Evolutionary conservation across 2,329 filamentous ascomycete species (phyloP), one percentile per base, ranked within the genome.

Genomic region (Penicillium sp.): DNA sequence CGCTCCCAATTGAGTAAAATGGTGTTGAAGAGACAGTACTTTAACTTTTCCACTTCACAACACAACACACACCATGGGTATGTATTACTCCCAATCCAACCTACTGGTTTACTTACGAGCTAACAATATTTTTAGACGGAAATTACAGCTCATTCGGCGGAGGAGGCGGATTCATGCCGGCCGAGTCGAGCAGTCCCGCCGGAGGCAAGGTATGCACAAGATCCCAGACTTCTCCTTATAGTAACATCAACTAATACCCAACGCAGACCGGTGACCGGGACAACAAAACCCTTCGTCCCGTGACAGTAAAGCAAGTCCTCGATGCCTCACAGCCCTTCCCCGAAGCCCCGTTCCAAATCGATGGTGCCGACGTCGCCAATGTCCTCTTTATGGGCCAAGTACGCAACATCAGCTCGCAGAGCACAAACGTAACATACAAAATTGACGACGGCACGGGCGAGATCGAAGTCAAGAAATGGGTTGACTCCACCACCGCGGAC

Each of bases 401-500:
- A 66, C 90, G 91, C 72, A 87, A 87, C 75, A 86, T 97, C 75
- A 89, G 85, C 70, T 83, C 84, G n/a, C 91, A 96, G 77, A 84
- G 88, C 38, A 97, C 93, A 63, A 95, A 96, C 77, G 86, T 91
- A 64, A 96, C 90, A 43, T 96, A 95, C 82, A 89, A 88, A 68
- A 80, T 99, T 67, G 94, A 99, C 76, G 94, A 99, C 75, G 94
- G 94, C 72, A 99, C 95, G 1, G 92, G 91, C 57, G 82, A 87
- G 59, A 88, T 97, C 66, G 95, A 99, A 75, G 92, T 62, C 84
- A 85, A 68, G 69, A 75, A 58, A 62, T 74, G 68, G 75, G 72
- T 74, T 69, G 74, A 75, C 55, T 79, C 82, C 35, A 71, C 74
- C 37, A 73, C 70, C 2, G 62, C 63, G 40, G 76, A 81, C 37